These are phyloP conservation scores for Rhododendron ovatum DNA, from an alignment of 148 eudicot species.

Conservation along the genomic window DNA sequence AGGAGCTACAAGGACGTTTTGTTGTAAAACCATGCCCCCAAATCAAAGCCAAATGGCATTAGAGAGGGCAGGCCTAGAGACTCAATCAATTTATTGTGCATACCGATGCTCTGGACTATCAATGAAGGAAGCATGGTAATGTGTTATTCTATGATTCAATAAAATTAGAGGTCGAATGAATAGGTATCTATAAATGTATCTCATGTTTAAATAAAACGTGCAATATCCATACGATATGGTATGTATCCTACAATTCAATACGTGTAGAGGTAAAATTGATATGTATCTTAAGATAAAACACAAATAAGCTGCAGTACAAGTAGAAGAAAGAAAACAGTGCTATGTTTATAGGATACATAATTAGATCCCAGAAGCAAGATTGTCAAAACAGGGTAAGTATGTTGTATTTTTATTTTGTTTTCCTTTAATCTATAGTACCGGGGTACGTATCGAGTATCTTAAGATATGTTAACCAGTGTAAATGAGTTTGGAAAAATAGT, in stretches of 20 bases:
- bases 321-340: not conserved
- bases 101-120: no score
- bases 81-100: no score
- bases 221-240: not conserved
- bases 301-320: not conserved
- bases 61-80: no score
- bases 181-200: not conserved
- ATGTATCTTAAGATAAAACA: not conserved
- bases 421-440: not conserved
- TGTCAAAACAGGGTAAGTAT: not conserved
- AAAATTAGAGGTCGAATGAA: not conserved
- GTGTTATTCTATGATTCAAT: not conserved
- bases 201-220: not conserved
- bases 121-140: no score
- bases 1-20: no score
- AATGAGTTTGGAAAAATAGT: not conserved
- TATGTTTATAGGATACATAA: not conserved
- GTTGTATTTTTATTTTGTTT: no score
- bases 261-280: not conserved
- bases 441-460: not conserved
- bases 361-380: not conserved
- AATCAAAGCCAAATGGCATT: no score
- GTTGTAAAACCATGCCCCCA: no score
- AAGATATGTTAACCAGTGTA: not conserved
- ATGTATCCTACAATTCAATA: not conserved